Evolutionary conservation across 179 eudicot genomes (phyloP).

Genomic region (Spergularia azorica): DNA sequence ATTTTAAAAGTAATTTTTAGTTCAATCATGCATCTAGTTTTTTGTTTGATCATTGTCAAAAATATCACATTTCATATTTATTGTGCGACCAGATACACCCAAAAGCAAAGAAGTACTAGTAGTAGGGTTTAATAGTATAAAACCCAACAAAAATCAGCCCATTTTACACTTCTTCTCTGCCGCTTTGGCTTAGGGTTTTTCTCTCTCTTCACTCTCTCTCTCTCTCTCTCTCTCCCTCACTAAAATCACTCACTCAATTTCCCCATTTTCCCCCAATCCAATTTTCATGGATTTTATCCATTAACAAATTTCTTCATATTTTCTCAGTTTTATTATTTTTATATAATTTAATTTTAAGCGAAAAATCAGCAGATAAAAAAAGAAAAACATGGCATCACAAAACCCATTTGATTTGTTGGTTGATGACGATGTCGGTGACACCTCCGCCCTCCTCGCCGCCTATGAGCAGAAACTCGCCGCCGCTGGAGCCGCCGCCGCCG

Average conservation of each 20-base stretch:
- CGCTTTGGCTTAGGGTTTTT: slow-evolving; percentile 38
- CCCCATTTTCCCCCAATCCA: too few species aligned
- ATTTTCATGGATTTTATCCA: slow-evolving; percentile 22
- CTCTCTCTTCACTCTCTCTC: not conserved
- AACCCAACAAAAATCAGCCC: not conserved
- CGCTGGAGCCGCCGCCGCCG: slow-evolving; percentile 31
- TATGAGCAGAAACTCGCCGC: slow-evolving; percentile 27
- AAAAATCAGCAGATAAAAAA: slow-evolving; percentile 13
- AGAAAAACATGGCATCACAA: slow-evolving; percentile 43
- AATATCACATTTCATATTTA: too few species aligned
- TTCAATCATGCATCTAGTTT: too few species aligned
- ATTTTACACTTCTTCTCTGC: slow-evolving; percentile 13
- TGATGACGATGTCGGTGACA: slow-evolving; percentile 64
- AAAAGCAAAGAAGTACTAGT: too few species aligned
- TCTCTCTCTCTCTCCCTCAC: too few species aligned
- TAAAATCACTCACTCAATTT: not conserved
- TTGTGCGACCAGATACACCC: too few species aligned
- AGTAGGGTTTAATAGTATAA: too few species aligned
- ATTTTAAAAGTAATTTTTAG: too few species aligned
- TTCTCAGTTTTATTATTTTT: not conserved
- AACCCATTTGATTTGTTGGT: slow-evolving; percentile 84
- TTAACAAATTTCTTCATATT: not conserved
- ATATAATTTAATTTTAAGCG: too few species aligned
- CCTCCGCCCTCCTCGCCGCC: slow-evolving; percentile 43
- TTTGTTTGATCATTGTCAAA: too few species aligned